These are phyloP conservation scores for Sphaerostilbella broomeana DNA, from an alignment of 2,329 filamentous ascomycete species.

Conservation along the genomic window DNA sequence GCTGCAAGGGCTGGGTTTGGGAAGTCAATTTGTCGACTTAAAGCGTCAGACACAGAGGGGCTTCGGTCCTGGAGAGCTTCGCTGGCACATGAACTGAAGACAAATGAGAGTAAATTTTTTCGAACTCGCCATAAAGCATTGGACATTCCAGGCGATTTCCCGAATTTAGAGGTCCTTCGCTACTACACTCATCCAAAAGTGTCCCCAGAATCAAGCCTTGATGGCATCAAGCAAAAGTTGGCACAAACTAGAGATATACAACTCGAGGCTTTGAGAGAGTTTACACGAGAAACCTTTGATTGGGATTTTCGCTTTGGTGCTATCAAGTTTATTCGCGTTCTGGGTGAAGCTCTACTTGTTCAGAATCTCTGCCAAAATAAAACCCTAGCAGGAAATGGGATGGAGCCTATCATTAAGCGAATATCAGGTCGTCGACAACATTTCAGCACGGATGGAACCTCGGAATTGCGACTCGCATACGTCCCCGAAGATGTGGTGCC, in stretches of 20 bases:
- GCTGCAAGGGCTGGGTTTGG: constrained; percentile 87
- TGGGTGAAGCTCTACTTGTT: constrained; percentile 70
- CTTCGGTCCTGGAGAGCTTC: constrained; percentile 65
- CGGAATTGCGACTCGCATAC: constrained; percentile 74
- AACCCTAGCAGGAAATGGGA: constrained; percentile 16
- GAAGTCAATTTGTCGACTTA: constrained; percentile 60
- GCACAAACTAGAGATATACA: constrained; percentile 21
- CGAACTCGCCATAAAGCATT: constrained; percentile 66
- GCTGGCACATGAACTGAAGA: constrained; percentile 67
- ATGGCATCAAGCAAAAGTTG: constrained; percentile 22
- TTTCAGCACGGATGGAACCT: constrained; percentile 64
- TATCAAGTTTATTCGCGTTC: constrained; percentile 72
- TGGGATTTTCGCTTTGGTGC: constrained; percentile 77
- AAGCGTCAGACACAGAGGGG: constrained; percentile 50
- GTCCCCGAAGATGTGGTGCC: constrained; percentile 70
- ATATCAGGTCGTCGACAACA: constrained; percentile 65
- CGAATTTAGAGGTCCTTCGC: constrained; percentile 67
- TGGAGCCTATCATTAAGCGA: constrained; percentile 50
- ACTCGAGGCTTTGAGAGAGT: constrained; percentile 56
- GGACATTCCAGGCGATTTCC: constrained; percentile 73
- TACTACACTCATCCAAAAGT: constrained; percentile 88
- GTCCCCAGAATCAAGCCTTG: constrained; percentile 51
- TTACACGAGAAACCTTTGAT: constrained; percentile 73
- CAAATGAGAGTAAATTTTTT: constrained; percentile 80
- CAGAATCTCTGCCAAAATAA: constrained; percentile 45